Evolutionary conservation across 257 asterid species (phyloP).

Genomic region (Fraxinus anomala): DNA sequence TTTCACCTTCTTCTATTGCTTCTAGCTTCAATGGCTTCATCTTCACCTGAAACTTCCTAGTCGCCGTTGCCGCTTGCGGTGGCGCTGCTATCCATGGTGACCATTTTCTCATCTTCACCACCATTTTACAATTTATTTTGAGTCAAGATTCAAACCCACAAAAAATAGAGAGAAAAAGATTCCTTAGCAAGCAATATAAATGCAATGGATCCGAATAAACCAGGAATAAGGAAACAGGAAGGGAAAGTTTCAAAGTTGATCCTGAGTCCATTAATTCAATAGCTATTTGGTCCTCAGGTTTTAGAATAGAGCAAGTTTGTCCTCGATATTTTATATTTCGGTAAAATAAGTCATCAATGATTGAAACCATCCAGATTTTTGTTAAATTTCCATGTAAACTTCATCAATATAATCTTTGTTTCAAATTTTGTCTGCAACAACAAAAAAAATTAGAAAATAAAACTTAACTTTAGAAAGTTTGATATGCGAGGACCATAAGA

Average conservation of each 20-base stretch:
- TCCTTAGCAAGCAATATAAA: conserved; percentile 1
- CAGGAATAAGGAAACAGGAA: not conserved
- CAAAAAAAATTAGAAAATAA: too few relatives aligned
- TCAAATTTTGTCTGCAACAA: too few relatives aligned
- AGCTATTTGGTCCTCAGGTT: not conserved
- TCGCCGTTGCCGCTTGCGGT: conserved; percentile 25
- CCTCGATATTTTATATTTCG: not conserved
- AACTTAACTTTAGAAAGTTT: too few relatives aligned
- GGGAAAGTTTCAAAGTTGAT: conserved; percentile 6
- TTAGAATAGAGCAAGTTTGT: not conserved
- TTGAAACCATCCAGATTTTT: too few relatives aligned
- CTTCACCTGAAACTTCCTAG: conserved; percentile 59
- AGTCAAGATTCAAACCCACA: not conserved
- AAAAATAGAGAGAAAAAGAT: not conserved
- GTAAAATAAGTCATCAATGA: not conserved
- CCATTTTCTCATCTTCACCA: conserved; percentile 55
- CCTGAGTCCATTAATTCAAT: not conserved
- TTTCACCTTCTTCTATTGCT: conserved; percentile 23
- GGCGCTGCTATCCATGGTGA: conserved; percentile 29
- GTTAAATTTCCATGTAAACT: too few relatives aligned
- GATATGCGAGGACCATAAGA: too few relatives aligned
- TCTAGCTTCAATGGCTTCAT: conserved; percentile 49
- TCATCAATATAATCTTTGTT: too few relatives aligned
- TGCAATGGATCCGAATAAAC: not conserved
- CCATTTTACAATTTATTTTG: conserved; percentile 28